phyloP scores from a whole-genome alignment of 768 basidiomycete species.

The Termitomyces sp. region DNA sequence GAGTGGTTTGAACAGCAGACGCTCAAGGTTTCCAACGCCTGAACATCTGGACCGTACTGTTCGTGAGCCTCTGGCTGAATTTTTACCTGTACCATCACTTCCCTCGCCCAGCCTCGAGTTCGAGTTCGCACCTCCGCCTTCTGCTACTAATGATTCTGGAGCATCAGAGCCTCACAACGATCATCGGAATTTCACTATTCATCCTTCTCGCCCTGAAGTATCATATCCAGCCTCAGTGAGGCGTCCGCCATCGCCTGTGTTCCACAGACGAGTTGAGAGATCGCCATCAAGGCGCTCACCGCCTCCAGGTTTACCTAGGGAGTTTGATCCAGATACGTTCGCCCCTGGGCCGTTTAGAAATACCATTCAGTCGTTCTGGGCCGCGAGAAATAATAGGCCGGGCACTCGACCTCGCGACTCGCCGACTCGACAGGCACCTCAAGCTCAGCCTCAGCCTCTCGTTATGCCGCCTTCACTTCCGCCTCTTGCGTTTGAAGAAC shows the following conservation, averaged over 20 bases:
- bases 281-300: constrained; percentile 6
- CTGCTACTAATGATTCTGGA: not conserved
- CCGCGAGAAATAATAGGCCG: constrained; percentile 14
- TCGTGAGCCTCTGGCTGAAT: not conserved
- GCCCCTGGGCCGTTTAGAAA: constrained; percentile 47
- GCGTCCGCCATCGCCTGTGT: constrained; percentile 8
- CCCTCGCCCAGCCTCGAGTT: constrained; percentile 25
- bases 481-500: constrained; percentile 32
- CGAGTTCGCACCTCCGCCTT: constrained; percentile 1
- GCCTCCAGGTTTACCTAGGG: constrained; percentile 11
- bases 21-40: not conserved
- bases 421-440: not conserved
- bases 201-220: not conserved
- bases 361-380: constrained; percentile 35
- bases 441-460: not conserved
- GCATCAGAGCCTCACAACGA: not conserved
- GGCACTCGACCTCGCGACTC: not conserved
- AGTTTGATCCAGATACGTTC: constrained; percentile 33
- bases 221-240: not conserved
- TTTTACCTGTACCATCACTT: constrained; percentile 16
- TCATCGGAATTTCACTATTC: not conserved
- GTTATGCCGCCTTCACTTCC: constrained; percentile 26
- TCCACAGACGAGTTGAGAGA: not conserved
- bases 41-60: not conserved
- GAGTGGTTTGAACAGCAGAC: not conserved